Evolutionary conservation across 108 stramenopile species (phyloP), one percentile per base, ranked within the genome.

Genomic region (Skeletonema marinoi): DNA sequence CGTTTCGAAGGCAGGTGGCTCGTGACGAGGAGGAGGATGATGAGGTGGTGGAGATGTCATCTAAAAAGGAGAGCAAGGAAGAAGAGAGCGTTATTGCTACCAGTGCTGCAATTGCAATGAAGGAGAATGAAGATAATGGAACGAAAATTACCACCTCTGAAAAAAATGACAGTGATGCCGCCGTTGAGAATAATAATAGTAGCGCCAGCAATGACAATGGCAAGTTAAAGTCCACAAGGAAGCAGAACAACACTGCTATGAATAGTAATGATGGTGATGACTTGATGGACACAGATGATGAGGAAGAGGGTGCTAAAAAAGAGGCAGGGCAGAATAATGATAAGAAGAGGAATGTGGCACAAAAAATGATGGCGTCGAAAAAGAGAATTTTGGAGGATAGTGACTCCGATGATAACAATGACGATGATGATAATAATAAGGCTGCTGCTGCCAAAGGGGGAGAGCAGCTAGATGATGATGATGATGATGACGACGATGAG

Each of bases 101-200:
- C 2, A 11, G 39, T n/a, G n/a, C n/a, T n/a, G n/a, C n/a, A n/a
- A n/a, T n/a, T 39, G 39, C 39, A n/a, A 38, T 71, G 36, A 50
- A 65, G 54, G 66, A 78, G 38, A 75, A 78, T 9, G 78, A 73
- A 48, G 80, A 88, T 38, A 75, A 81, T 21, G 69, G 61, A 3
- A 62, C 61, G 16, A 48, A 60, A 17, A 39, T 35, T 62, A 25
- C 32, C 60, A 35, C 2, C 2, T 17, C 1, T 48, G 65, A 66
- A 29, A 39, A 56, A 29, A 60, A 68, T 54, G 67, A 68, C 32
- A 50, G n/a, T n/a, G 48, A 50, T 6, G 48, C 9, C 48, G 2
- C 9, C n/a, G 16, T 4, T 5, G 48, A 16, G 9, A 17, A 50
- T 19, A 6, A 19, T 51, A 17, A 19, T 19, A 6, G 2, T 1